Conservation (phyloP, 169 alveolate species). For the Cryptosporidium sp. region DNA sequence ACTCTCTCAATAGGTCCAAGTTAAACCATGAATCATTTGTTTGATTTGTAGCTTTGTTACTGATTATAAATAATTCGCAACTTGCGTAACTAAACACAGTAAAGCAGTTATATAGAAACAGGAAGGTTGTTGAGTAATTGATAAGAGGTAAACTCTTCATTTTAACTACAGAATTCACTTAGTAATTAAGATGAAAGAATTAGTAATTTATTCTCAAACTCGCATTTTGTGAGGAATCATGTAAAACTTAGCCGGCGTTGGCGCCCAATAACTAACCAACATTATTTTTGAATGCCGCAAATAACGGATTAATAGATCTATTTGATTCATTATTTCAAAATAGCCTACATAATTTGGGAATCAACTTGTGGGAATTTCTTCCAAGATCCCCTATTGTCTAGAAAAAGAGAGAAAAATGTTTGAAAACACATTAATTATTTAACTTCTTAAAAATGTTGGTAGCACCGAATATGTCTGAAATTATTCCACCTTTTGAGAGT, state of each 20-base stretch:
- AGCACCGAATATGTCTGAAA: slow-evolving; percentile 57
- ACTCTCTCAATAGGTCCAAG: slow-evolving; percentile 13
- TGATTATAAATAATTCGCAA: slow-evolving; percentile 4
- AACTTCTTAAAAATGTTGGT: slow-evolving; percentile 22
- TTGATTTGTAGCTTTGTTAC: background rate
- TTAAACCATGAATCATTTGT: slow-evolving; percentile 59
- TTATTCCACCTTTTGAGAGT: slow-evolving; percentile 9
- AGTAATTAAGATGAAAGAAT: slow-evolving; percentile 11
- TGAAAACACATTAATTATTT: background rate
- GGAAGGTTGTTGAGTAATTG: background rate
- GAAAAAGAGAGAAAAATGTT: no score
- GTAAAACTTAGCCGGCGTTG: background rate
- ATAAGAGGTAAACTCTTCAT: slow-evolving; percentile 5
- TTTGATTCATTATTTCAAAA: background rate
- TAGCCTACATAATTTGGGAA: background rate
- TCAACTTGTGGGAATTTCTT: background rate
- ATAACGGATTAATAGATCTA: background rate
- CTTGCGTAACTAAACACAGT: background rate
- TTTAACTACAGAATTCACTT: background rate
- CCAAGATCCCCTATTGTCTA: background rate
- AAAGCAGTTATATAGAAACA: background rate
- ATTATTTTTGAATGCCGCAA: background rate
- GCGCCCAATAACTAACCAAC: slow-evolving; percentile 14
- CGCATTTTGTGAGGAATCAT: slow-evolving; percentile 25
- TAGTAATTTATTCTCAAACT: background rate